phyloP scores from a whole-genome alignment of 169 alveolate species.

The Plasmodium relictum region DNA sequence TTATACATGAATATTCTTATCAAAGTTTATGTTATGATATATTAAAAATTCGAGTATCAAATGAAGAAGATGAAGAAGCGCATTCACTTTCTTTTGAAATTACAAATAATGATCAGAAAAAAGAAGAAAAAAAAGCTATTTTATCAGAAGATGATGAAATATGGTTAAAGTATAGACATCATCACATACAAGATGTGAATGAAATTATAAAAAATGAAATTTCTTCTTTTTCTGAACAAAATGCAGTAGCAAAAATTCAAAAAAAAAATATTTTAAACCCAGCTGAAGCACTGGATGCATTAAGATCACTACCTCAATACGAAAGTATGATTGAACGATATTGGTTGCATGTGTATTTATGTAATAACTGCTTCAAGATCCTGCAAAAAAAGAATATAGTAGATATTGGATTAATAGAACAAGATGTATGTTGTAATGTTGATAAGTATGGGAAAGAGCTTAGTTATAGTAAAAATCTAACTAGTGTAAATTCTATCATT shows the following conservation, averaged over 20 bases:
- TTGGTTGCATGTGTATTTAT: slow-evolving; percentile 87
- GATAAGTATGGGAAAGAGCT: slow-evolving; percentile 84
- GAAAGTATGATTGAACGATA: slow-evolving; percentile 86
- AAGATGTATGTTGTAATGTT: slow-evolving; percentile 83
- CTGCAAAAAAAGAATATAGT: slow-evolving; percentile 79
- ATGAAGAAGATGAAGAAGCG: slow-evolving; percentile 15
- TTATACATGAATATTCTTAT: slow-evolving; percentile 88
- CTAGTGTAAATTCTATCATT: slow-evolving; percentile 42
- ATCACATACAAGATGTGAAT: slow-evolving; percentile 88
- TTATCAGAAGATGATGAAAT: slow-evolving; percentile 83
- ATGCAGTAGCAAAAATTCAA: slow-evolving; percentile 78
- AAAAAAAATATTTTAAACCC: slow-evolving; percentile 63
- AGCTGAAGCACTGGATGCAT: slow-evolving; percentile 81
- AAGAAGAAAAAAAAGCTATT: slow-evolving; percentile 77
- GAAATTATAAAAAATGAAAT: slow-evolving; percentile 85
- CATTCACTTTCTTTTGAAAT: slow-evolving; percentile 78
- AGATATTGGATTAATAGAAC: slow-evolving; percentile 84
- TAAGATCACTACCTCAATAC: slow-evolving; percentile 85
- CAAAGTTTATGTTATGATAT: slow-evolving; percentile 89
- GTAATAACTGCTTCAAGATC: slow-evolving; percentile 81
- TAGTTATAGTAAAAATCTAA: slow-evolving; percentile 62
- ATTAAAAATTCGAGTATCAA: slow-evolving; percentile 67
- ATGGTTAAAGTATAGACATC: slow-evolving; percentile 86
- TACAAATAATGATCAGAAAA: slow-evolving; percentile 78
- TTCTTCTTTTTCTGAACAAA: slow-evolving; percentile 79